Evolutionary conservation across 192 early-diverging fungal species (phyloP), one percentile per base, ranked within the genome.

Genomic region (Geosiphon pyriformis): DNA sequence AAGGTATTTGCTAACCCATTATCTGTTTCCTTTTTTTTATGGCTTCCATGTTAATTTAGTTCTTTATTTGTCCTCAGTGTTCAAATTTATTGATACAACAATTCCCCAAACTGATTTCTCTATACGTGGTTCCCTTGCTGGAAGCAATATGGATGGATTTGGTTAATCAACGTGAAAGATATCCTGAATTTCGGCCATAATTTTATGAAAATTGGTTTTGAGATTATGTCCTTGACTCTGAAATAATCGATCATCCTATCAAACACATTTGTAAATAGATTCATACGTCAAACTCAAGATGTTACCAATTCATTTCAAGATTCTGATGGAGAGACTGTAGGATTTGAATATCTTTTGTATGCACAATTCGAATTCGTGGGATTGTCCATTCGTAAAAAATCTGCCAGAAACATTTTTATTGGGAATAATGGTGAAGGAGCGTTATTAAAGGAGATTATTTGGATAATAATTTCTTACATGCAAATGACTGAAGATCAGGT

Each of bases 401-500:
- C 76, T 6, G 72, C 86, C 0, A 73, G 76, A 56, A 22, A 69
- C 3, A 60, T 86, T 37, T 87, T 91, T 56, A 48, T 78, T 34
- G 75, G 73, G 10, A 64, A 59, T 23, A 72, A 80, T 26, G 79
- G 69, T 10, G 72, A 70, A n/a, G 61, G 59, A 3, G 29, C 62
- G 18, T 83, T 90, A 59, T 70, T 89, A 31, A 70, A 68, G 10
- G 78, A 89, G 37, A 65, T 91, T 30, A 69, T 86, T 18, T 78
- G 75, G 67, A 78, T 80, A 12, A 72, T 82, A 12, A 67, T 94
- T 42, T 76, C 78, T 31, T 93, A 90, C 62, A 82, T 88, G 75
- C 91, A 92, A 65, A 92, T 96, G 69, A 92, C 91, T 1, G 76
- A 83, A 31, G 90, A 90, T 35, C 82, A 79, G 76, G 72, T 85